A percentile compares a stretch with the other conserved stretches of the same genome.
phyloP scores from a whole-genome alignment of 345 rosid genomes.

The Gossypium raimondii region DNA sequence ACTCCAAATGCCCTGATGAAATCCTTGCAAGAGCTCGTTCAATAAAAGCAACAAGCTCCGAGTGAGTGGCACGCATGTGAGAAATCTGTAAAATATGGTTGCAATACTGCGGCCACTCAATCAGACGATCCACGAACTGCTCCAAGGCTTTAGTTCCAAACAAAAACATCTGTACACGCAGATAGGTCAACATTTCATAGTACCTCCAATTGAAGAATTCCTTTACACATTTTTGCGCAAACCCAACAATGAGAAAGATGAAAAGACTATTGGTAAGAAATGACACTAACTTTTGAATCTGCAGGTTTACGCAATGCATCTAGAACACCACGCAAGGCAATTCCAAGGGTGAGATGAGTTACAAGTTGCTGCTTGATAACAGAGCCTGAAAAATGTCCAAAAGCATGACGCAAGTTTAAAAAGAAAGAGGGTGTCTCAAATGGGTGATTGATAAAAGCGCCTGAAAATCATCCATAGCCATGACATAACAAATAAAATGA shows the following conservation, averaged over 20 bases:
- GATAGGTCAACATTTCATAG: background rate
- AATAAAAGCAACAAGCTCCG: slow-evolving; percentile 81
- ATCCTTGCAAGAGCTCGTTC: slow-evolving; percentile 70
- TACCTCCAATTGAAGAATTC: slow-evolving; percentile 2
- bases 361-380: slow-evolving; percentile 97
- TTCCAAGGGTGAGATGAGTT: slow-evolving; percentile 82
- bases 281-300: slow-evolving; percentile 79
- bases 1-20: slow-evolving; percentile 71
- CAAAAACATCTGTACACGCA: slow-evolving; percentile 74
- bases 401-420: background rate
- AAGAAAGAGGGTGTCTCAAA: background rate
- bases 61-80: slow-evolving; percentile 74
- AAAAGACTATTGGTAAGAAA: background rate
- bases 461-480: slow-evolving; percentile 33
- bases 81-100: slow-evolving; percentile 97
- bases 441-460: slow-evolving; percentile 67
- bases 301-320: slow-evolving; percentile 96
- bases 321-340: slow-evolving; percentile 88
- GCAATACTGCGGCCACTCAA: slow-evolving; percentile 99
- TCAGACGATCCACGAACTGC: slow-evolving; percentile 87
- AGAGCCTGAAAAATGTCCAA: slow-evolving; percentile 56
- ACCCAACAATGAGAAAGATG: slow-evolving; percentile 1
- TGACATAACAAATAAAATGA: background rate
- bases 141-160: slow-evolving; percentile 96
- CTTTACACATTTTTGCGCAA: background rate